Base-by-base conservation (phyloP, 2,329 filamentous ascomycete genomes). In the Davidsoniella eucalypti region DNA sequence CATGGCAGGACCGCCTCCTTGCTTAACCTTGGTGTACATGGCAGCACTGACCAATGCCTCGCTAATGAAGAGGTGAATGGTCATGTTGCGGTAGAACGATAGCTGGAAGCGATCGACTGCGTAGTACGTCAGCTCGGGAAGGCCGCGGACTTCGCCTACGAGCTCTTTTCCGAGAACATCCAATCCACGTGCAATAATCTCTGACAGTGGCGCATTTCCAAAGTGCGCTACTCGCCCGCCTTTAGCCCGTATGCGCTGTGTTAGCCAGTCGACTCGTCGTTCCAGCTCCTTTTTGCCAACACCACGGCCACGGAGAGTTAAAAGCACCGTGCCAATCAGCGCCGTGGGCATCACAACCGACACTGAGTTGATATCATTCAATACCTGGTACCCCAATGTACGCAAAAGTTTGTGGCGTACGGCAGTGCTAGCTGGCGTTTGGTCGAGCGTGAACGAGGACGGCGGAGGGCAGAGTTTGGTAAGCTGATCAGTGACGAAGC, bases 31-130 rank as follows among this genome's bases (percentile, higher is more conserved):
- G 0, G 81, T 92, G 63, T 98, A 98, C 72, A 98, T 81, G 25
- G 84, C 84, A 4, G 82, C 86, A 54, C 86, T 92, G 18, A 96
- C 86, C 4, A 98, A 71, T 0, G 90, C 84, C 62, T 96, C 88
- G 2, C 87, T 83, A 52, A 98, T 92, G 64, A 98, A 98, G 4
- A 98, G 75, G 61, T 98, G 92, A 54, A 98, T 98, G 0, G 90
- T 95, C 92, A 96, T 96, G 65, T 98, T 98, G 48, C 92, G 82
- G 66, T 98, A 98, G 65, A 98, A 98, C 0, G 87, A 94, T 8
- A 98, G 75, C 61, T 98, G 92, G 69, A 98, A 98, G 49, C 87
- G 77, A 63, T 98, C 92, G 38, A 95, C 87, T 4, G 92, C 92
- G 59, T 86, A 94, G 64, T 86, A 96, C 0, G 92, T 96, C 16